Percentiles rank a stretch among this genome's conserved stretches.
Evolutionary conservation across 306 rosid species (phyloP).

Genomic region (Cicer yamashitae): DNA sequence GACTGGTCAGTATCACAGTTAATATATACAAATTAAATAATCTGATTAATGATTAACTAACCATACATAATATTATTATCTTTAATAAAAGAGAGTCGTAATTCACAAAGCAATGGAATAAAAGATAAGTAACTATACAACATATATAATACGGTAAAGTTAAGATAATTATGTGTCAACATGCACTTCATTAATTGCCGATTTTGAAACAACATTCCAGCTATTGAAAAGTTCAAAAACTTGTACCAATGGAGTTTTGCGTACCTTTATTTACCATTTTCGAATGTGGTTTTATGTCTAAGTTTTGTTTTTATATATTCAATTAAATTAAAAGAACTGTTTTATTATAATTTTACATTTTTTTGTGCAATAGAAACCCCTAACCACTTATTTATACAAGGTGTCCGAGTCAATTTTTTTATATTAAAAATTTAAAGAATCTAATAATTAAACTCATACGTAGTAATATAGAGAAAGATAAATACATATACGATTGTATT

Average conservation of each 20-base stretch:
- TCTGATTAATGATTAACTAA: not conserved
- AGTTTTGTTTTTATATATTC: not conserved
- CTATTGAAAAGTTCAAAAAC: not conserved
- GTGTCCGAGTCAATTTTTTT: too few species aligned
- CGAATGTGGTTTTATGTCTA: not conserved
- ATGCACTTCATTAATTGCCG: not conserved
- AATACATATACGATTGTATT: too few species aligned
- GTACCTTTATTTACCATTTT: not conserved
- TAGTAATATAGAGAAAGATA: too few species aligned
- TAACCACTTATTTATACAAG: too few species aligned
- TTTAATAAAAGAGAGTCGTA: not conserved
- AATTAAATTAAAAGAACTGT: not conserved
- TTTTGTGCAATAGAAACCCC: too few species aligned
- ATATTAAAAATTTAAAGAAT: too few species aligned
- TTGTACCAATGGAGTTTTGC: not conserved
- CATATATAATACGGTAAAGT: not conserved
- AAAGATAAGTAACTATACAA: not conserved
- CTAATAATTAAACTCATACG: too few species aligned
- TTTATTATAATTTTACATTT: too few species aligned
- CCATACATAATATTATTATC: not conserved
- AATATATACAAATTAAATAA: not conserved
- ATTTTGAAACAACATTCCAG: not conserved
- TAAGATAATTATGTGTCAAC: conserved; percentile 6
- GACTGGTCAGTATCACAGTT: not conserved
- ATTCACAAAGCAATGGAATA: conserved; percentile 1